A percentile compares a stretch with the other conserved stretches of the same genome.
phyloP scores from a whole-genome alignment of 2,329 filamentous ascomycete species.

The Xylaria sp. region DNA sequence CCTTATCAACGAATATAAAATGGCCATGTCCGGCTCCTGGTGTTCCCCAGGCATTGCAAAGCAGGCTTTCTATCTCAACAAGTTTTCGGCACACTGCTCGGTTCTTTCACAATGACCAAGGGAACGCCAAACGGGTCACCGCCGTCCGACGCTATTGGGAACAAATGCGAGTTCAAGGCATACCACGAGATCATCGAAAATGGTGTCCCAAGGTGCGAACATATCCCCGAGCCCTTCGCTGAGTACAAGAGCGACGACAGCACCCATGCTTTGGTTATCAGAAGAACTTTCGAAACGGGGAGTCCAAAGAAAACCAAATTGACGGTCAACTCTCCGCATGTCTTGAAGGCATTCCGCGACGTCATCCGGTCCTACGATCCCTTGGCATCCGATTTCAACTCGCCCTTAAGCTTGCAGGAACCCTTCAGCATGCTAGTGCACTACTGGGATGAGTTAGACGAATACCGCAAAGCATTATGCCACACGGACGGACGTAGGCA shows the following conservation, averaged over 20 bases:
- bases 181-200: slow-evolving; percentile 39
- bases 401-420: slow-evolving; percentile 39
- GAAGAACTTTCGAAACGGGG: slow-evolving; percentile 37
- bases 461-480: slow-evolving; percentile 36
- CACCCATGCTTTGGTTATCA: slow-evolving; percentile 45
- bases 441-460: slow-evolving; percentile 46
- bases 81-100: not conserved
- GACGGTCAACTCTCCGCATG: slow-evolving; percentile 46
- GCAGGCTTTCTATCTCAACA: slow-evolving; percentile 7
- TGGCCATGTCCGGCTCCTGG: slow-evolving; percentile 6
- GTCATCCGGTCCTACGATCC: slow-evolving; percentile 42
- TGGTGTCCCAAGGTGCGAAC: slow-evolving; percentile 33
- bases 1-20: slow-evolving; percentile 28
- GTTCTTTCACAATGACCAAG: slow-evolving; percentile 18
- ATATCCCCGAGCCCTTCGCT: slow-evolving; percentile 42
- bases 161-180: slow-evolving; percentile 45
- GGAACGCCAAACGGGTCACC: not conserved
- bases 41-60: slow-evolving; percentile 8
- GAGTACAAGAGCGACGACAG: slow-evolving; percentile 39
- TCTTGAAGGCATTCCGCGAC: slow-evolving; percentile 45
- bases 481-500: slow-evolving; percentile 36
- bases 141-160: slow-evolving; percentile 29
- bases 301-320: slow-evolving; percentile 39
- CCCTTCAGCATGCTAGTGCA: slow-evolving; percentile 48
- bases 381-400: slow-evolving; percentile 46